Percentiles rank a stretch among this genome's conserved stretches.
These are phyloP conservation scores for Mucor ambiguus DNA, from an alignment of 371 early-diverging fungal species.

Conservation along the genomic window DNA sequence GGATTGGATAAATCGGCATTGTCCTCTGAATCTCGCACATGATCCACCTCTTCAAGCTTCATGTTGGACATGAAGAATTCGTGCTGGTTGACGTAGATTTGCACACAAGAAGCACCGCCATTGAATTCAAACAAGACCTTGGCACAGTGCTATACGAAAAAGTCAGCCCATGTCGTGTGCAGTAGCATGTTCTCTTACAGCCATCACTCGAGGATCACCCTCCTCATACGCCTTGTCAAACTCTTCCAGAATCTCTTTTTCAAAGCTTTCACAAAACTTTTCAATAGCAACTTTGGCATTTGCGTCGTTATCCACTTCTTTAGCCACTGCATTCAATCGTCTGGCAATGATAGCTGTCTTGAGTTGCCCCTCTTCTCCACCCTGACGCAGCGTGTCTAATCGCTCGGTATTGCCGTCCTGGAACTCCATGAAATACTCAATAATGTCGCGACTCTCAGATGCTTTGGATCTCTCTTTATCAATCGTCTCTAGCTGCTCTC, in stretches of 20 bases:
- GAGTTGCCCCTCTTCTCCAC: slow-evolving; percentile 84
- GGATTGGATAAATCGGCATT: slow-evolving; percentile 47
- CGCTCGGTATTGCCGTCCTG: slow-evolving; percentile 72
- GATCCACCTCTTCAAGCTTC: slow-evolving; percentile 66
- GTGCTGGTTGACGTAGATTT: slow-evolving; percentile 95
- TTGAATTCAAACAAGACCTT: slow-evolving; percentile 91
- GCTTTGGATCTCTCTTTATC: slow-evolving; percentile 90
- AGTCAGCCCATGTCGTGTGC: not conserved
- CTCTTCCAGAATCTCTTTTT: slow-evolving; percentile 82
- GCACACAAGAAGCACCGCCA: slow-evolving; percentile 93
- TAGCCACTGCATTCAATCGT: slow-evolving; percentile 83
- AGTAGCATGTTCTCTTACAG: slow-evolving; percentile 46
- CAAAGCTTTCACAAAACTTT: slow-evolving; percentile 90
- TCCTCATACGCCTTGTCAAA: slow-evolving; percentile 88
- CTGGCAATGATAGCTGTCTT: slow-evolving; percentile 90
- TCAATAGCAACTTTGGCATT: slow-evolving; percentile 81
- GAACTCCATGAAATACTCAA: slow-evolving; percentile 91
- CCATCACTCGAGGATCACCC: slow-evolving; percentile 65
- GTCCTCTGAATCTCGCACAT: slow-evolving; percentile 43
- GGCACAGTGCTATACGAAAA: slow-evolving; percentile 71
- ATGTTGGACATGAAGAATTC: slow-evolving; percentile 89
- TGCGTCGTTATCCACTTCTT: slow-evolving; percentile 85
- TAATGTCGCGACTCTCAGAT: slow-evolving; percentile 86
- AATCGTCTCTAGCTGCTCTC: slow-evolving; percentile 95
- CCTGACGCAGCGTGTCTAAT: slow-evolving; percentile 72